Evolutionary conservation across 495 filamentous ascomycete genomes (phyloP), one percentile per base, ranked within the genome.

Genomic region (Podospora didyma): DNA sequence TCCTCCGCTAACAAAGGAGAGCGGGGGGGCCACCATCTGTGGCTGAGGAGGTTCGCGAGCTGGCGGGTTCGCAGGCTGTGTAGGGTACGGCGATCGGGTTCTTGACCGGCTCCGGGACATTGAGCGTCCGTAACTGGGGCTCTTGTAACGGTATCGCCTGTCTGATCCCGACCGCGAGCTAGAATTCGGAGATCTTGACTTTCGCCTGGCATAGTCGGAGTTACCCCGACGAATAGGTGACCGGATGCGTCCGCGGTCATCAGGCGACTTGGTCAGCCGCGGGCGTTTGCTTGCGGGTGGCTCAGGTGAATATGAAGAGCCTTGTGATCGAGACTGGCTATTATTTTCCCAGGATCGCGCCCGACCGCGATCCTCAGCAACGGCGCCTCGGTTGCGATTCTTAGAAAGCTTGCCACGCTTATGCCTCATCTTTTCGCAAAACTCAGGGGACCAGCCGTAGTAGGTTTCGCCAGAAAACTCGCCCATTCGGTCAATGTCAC

Each of bases 371-470:
- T 57, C 23, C 10, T 55, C 58, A 23, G 24, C 45, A 28, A 65
- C 52, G 54, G 46, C 21, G 57, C 59, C 17, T 42, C 53, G 24
- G n/a, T n/a, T n/a, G n/a, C n/a, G n/a, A n/a, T n/a, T n/a, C n/a
- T n/a, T n/a, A n/a, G n/a, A n/a, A n/a, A n/a, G n/a, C n/a, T 59
- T 65, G 10, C 66, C 73, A 48, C 77, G 75, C 54, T 71, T 73
- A 39, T 82, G 75, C 66, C 86, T 89, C 88, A 93, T 95, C 58
- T 86, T 85, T 60, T 89, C 79, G 71, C 89, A 95, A 60, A 95
- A 96, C 7, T 74, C 70, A 45, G 79, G 82, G 14, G 88, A 91
- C 91, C 91, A 96, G 37, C 89, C 91, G 65, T 94, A 94, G 64
- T 96, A 95, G 7, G 84, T 85, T 31, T 93, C 85, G 7, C 85